Percentiles rank a stretch among this genome's conserved stretches.
These are phyloP conservation scores for Neofusicoccum umdonicola DNA, from an alignment of 2,329 filamentous ascomycete genomes.

Conservation along the genomic window DNA sequence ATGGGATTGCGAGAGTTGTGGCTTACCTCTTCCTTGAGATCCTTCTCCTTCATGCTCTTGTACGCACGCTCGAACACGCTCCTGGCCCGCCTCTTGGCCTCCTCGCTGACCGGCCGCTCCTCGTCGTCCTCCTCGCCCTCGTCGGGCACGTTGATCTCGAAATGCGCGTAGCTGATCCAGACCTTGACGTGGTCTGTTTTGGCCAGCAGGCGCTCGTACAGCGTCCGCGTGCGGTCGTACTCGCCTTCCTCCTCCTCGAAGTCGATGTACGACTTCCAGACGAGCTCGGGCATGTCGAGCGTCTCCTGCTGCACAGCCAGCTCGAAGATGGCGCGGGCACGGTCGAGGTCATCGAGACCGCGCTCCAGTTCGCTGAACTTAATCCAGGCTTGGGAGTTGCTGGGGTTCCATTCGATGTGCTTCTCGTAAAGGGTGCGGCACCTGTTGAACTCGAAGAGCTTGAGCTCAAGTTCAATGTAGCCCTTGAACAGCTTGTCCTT, in stretches of 20 bases:
- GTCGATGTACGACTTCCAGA: constrained; percentile 98
- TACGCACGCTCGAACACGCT: constrained; percentile 82
- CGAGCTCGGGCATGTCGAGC: constrained; percentile 93
- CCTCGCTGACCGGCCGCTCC: constrained; percentile 67
- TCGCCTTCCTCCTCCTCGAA: constrained; percentile 96
- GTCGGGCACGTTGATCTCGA: constrained; percentile 92
- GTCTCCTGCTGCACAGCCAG: constrained; percentile 77
- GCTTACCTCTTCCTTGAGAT: constrained; percentile 78
- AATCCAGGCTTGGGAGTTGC: constrained; percentile 94
- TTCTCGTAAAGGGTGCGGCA: constrained; percentile 93
- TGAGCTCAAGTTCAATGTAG: constrained; percentile 89
- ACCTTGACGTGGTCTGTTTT: constrained; percentile 99
- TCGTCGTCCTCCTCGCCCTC: constrained; percentile 63
- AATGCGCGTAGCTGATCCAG: constrained; percentile 98
- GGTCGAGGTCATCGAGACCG: constrained; percentile 83
- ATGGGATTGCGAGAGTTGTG: background rate
- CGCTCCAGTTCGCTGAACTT: constrained; percentile 92
- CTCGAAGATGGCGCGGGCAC: constrained; percentile 87
- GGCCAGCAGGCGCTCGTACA: constrained; percentile 87
- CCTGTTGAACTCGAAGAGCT: constrained; percentile 88
- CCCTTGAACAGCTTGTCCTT: constrained; percentile 94
- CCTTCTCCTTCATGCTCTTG: constrained; percentile 81
- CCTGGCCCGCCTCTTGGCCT: constrained; percentile 78
- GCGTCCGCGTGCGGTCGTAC: constrained; percentile 73
- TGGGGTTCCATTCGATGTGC: constrained; percentile 85